These are phyloP conservation scores for Cladorrhinum sp. DNA, from an alignment of 2,329 filamentous ascomycete species.

Conservation along the genomic window DNA sequence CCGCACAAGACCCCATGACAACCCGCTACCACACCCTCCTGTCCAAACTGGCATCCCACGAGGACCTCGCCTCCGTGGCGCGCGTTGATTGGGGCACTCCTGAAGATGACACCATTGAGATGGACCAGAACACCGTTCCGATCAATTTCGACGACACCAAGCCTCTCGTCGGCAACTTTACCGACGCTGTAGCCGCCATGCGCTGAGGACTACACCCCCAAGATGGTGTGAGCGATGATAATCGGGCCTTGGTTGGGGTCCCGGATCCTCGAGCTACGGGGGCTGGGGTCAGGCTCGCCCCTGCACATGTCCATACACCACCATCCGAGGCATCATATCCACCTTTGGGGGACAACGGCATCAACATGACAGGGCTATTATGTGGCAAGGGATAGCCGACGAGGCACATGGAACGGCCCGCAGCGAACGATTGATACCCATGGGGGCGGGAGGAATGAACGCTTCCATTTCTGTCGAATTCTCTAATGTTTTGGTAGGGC, in stretches of 20 bases:
- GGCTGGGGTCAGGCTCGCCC: not conserved
- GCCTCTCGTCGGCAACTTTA: conserved; percentile 58
- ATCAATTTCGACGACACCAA: conserved; percentile 40
- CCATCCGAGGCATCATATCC: no score
- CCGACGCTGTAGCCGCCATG: conserved; percentile 55
- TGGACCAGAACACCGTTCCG: conserved; percentile 37
- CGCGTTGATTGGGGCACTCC: conserved; percentile 54
- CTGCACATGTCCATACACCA: not conserved
- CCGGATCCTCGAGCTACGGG: no score
- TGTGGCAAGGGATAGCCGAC: conserved; percentile 11
- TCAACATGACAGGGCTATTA: conserved; percentile 15
- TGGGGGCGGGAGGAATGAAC: conserved; percentile 13
- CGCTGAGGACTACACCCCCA: conserved; percentile 31
- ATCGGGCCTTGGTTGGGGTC: not conserved
- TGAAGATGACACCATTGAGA: conserved; percentile 49
- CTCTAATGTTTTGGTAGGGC: conserved; percentile 11
- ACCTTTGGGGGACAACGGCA: not conserved
- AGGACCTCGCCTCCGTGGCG: conserved; percentile 43
- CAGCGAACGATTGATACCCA: conserved; percentile 23
- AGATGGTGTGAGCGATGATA: not conserved
- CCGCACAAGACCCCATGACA: conserved; percentile 54
- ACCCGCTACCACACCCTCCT: conserved; percentile 61
- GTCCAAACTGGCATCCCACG: conserved; percentile 52
- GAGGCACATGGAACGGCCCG: conserved; percentile 17
- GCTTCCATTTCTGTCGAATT: conserved; percentile 12